Evolutionary conservation across 1,284 basidiomycete genomes (phyloP), one percentile per base, ranked within the genome.

Genomic region (Boletellus dicymbophilus): DNA sequence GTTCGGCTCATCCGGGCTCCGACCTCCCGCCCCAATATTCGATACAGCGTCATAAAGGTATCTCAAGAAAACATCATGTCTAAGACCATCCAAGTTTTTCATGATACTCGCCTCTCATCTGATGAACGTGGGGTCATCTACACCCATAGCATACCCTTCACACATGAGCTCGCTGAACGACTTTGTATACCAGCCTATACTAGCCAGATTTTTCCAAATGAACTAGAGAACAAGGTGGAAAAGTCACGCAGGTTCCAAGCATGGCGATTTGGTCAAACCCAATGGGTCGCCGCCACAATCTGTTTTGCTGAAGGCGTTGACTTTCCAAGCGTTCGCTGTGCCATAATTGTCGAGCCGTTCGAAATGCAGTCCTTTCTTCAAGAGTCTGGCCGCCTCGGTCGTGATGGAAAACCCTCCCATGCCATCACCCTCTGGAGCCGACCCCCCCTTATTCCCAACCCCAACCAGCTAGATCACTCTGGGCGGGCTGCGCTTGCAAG

Each of bases 321-420:
- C 22, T 50, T 45, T 22, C 25, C 43, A 4, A 45, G 48, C 2
- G 37, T 50, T n/a, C 25, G 33, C 0, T 50, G 45, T 34, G 42
- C 37, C 6, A 50, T 50, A 9, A 34, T 50, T 1, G 26, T 50
- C 6, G 33, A 50, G 4, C 43, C 43, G 0, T 28, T 4, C 6
- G 48, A 50, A 7, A 50, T 50, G 48, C 20, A 36, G 3, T 45
- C 48, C 0, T 50, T 50, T 26, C 48, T 50, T 22, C 48, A 50
- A 41, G 48, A 50, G 12, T 50, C 48, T 12, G 38, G 48, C 2
- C 31, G 26, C 7, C 37, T 50, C 3, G 44, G 48, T 11, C 31
- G 31, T 20, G 43, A 50, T 23, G 38, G 48, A 2, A 2, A 28
- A 3, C 3, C 12, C 5, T 50, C 44, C 1, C 6, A 50, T 1